A percentile compares a stretch with the other conserved stretches of the same genome.
Evolutionary conservation across 192 early-diverging fungal species (phyloP).

Genomic region (Mortierella claussenii): DNA sequence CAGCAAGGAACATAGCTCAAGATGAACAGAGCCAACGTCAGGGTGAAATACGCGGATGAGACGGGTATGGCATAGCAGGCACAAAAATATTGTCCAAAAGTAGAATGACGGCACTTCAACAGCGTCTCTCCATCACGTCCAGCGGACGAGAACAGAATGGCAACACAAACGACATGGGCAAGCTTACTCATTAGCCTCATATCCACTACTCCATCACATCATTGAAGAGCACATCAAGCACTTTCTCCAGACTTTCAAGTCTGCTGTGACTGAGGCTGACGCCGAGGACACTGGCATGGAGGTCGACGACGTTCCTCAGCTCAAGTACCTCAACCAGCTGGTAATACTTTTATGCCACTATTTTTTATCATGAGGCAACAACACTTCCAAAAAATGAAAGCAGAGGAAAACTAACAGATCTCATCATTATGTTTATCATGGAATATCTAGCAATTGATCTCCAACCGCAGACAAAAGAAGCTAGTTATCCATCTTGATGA

Average conservation of each 20-base stretch:
- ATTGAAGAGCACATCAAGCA: conserved; percentile 42
- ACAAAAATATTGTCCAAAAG: not conserved
- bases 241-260: conserved; percentile 50
- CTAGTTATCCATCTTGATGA: conserved; percentile 77
- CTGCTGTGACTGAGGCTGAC: conserved; percentile 45
- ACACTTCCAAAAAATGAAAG: not conserved
- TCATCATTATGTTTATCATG: not conserved
- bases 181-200: not conserved
- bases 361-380: not conserved
- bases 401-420: not conserved
- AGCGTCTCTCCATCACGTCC: not conserved
- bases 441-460: conserved; percentile 72
- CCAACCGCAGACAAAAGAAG: conserved; percentile 68
- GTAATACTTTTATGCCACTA: not conserved
- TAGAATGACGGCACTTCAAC: not conserved
- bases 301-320: conserved; percentile 34
- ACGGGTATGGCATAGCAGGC: conserved; percentile 18
- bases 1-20: conserved; percentile 5
- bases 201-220: not conserved
- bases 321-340: conserved; percentile 49
- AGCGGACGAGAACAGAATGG: not conserved
- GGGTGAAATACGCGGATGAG: conserved; percentile 45
- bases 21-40: conserved; percentile 27
- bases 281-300: conserved; percentile 44
- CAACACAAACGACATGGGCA: not conserved